A percentile compares a stretch with the other conserved stretches of the same genome.
Evolutionary conservation across 257 asterid species (phyloP).

Genomic region (Leonotis leonurus): DNA sequence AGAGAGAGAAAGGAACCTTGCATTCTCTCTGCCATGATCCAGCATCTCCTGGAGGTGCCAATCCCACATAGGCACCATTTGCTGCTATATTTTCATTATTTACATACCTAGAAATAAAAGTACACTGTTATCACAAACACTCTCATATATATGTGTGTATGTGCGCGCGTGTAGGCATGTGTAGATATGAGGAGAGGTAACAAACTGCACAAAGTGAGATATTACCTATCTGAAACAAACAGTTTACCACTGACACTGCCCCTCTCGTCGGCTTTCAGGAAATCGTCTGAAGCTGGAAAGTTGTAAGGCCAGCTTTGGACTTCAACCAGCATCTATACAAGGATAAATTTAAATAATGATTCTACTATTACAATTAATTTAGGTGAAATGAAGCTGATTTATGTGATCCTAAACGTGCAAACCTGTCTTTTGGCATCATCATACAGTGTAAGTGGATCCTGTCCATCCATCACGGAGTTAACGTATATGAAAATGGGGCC

Average conservation of each 20-base stretch:
- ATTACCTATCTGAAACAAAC: slow-evolving; percentile 65
- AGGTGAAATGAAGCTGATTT: neutral
- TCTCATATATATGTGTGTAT: neutral
- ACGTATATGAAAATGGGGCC: slow-evolving; percentile 75
- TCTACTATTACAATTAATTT: neutral
- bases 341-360: neutral
- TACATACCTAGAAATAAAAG: slow-evolving; percentile 30
- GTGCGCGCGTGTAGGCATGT: neutral
- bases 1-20: slow-evolving; percentile 38
- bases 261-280: slow-evolving; percentile 48
- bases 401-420: neutral
- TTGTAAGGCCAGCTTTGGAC: slow-evolving; percentile 70
- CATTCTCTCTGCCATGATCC: slow-evolving; percentile 87
- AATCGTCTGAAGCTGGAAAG: slow-evolving; percentile 78
- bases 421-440: slow-evolving; percentile 76
- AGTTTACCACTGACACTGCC: slow-evolving; percentile 61
- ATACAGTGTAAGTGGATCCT: slow-evolving; percentile 46
- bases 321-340: slow-evolving; percentile 42
- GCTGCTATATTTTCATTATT: slow-evolving; percentile 44
- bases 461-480: slow-evolving; percentile 39
- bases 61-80: slow-evolving; percentile 63
- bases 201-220: slow-evolving; percentile 4
- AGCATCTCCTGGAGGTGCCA: slow-evolving; percentile 68
- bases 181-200: neutral
- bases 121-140: neutral